phyloP scores from a whole-genome alignment of 78 protist genomes.

The Chrysochromulina parva region DNA sequence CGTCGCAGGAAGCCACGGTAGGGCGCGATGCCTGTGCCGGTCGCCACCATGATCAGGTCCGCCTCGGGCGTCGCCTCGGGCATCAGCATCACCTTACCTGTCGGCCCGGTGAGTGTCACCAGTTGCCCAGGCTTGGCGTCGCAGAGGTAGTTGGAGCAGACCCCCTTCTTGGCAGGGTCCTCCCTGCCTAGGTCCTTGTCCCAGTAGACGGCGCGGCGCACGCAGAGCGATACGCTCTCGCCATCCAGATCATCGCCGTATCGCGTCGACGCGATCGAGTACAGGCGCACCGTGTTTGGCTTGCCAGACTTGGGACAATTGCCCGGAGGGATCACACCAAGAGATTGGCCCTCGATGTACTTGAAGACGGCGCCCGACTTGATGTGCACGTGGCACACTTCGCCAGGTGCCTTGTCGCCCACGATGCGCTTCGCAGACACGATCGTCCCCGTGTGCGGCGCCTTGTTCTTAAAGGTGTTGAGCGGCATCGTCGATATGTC shows the following conservation, averaged over 20 bases:
- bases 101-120: constrained; percentile 2
- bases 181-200: neutral
- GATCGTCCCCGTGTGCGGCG: constrained; percentile 5
- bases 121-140: constrained; percentile 23
- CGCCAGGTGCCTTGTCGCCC: constrained; percentile 39
- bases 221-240: constrained; percentile 44
- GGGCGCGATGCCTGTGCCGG: constrained; percentile 47
- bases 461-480: constrained; percentile 18
- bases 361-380: neutral
- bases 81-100: constrained; percentile 32
- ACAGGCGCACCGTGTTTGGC: constrained; percentile 52
- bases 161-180: constrained; percentile 45
- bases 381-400: constrained; percentile 11
- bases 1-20: constrained; percentile 52
- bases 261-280: constrained; percentile 54
- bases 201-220: constrained; percentile 43
- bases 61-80: constrained; percentile 16
- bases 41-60: constrained; percentile 40
- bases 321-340: constrained; percentile 47
- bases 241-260: constrained; percentile 40
- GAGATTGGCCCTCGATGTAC: constrained; percentile 45
- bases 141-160: constrained; percentile 45
- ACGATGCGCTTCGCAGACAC: constrained; percentile 35
- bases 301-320: neutral
- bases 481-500: neutral